Base-by-base conservation (phyloP, 2,329 filamentous ascomycete genomes). In the Meredithiella fracta region DNA sequence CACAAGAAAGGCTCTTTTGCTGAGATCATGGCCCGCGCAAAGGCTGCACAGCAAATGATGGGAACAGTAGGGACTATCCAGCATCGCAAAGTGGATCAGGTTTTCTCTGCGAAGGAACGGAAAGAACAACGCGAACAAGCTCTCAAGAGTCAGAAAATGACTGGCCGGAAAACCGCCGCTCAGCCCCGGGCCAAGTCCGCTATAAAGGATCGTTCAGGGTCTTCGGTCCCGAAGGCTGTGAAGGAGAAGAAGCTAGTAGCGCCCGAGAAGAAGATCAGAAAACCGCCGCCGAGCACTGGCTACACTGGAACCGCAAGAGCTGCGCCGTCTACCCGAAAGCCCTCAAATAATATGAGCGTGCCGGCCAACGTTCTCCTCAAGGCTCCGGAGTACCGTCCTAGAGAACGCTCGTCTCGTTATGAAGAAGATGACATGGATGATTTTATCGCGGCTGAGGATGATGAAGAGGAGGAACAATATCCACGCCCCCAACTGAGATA, bases 1-100 rank as follows among this genome's bases (percentile, higher is more conserved):
- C 58, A 2, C 68, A 87, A 87, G 67, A 86, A 84, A 64, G 82
- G 83, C 1, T 85, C 82, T 0, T 90, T 80, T 65, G 78, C 81
- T 38, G 84, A 88, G 63, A 83, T 88, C 59, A 74, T 90, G 68
- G 82, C 82, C 56, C 76, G 83, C 61, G 86, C 80, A 31, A 80
- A 85, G 63, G 78, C 79, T 59, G 82, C 79, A 11, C 79, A 85
- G 63, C 72, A 71, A 40, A 72, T 69, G 42, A 76, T 79, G 70
- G 76, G 72, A n/a, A 76, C 76, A 61, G 73, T 83, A 23, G 83
- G 83, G 56, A 80, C 79, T 62, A 86, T 88, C 61, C 84, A 86
- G 64, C 83, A 88, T 67, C 87, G 87, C 65, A 74, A 82, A 20
- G 76, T 81, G 1, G 83, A 85, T 62, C 83, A 80, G 63, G 67